Percentiles rank a stretch among this genome's conserved stretches.
phyloP scores from a whole-genome alignment of 2,329 filamentous ascomycete genomes.

The Exophiala sp. region DNA sequence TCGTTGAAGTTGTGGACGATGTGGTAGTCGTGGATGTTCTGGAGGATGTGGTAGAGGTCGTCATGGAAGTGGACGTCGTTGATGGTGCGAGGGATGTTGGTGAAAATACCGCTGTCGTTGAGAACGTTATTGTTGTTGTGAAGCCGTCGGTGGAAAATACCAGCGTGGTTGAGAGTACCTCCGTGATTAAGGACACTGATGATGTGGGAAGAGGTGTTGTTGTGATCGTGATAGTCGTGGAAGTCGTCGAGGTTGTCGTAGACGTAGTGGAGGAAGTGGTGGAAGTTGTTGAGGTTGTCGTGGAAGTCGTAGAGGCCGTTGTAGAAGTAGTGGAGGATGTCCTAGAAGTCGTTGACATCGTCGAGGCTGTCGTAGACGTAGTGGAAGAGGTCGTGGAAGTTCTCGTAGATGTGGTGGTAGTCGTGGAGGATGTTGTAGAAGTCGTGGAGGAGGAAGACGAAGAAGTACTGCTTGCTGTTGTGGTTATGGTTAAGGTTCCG shows the following conservation, averaged over 20 bases:
- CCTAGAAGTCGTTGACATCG: background rate
- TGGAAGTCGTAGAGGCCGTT: background rate
- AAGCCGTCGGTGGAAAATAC: too few species aligned
- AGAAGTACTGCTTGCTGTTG: constrained; percentile 3
- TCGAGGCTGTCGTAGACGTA: background rate
- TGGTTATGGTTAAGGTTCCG: background rate
- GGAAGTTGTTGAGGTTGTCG: background rate
- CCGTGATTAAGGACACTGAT: background rate
- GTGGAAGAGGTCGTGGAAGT: constrained; percentile 1
- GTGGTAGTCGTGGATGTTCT: background rate
- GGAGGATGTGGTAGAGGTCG: background rate
- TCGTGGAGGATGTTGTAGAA: background rate
- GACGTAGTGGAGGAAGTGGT: background rate
- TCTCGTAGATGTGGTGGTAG: background rate
- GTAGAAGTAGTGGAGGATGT: background rate
- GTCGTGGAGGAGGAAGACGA: background rate
- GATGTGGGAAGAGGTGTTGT: background rate
- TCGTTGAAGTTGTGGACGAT: background rate
- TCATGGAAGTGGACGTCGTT: background rate
- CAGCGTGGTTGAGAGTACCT: background rate
- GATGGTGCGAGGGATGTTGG: too few species aligned
- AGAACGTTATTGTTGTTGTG: too few species aligned
- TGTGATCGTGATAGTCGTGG: background rate
- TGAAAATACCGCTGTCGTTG: too few species aligned
- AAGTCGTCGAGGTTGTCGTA: background rate